Conservation (phyloP, 352 stramenopile species). For the Poterioochromonas sp. region DNA sequence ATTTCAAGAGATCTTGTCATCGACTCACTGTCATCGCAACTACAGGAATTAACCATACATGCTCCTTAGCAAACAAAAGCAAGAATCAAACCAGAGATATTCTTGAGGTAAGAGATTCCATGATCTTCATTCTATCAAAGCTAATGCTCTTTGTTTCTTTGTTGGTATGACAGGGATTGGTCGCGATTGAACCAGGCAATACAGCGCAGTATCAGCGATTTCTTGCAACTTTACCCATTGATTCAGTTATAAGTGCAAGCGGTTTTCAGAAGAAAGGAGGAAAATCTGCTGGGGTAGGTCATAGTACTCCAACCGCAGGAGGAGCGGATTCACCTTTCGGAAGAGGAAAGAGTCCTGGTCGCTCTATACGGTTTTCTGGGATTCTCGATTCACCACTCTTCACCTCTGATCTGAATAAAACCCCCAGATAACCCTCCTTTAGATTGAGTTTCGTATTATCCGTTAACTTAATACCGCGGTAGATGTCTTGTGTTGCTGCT, state of each 20-base stretch:
- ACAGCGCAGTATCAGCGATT: neutral
- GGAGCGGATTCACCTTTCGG: too few species aligned
- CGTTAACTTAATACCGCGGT: too few species aligned
- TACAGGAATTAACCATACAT: neutral
- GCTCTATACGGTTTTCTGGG: neutral
- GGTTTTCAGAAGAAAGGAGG: too few species aligned
- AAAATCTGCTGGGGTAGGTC: too few species aligned
- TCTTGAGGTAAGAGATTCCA: slow-evolving; percentile 8
- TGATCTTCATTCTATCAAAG: neutral
- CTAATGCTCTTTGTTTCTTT: neutral
- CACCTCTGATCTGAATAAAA: neutral
- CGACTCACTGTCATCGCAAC: neutral
- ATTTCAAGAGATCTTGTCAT: neutral
- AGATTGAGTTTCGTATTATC: too few species aligned
- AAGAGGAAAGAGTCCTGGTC: too few species aligned
- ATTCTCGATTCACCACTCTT: neutral
- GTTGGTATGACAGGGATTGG: neutral
- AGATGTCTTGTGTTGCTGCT: too few species aligned
- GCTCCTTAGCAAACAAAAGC: neutral
- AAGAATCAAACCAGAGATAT: neutral
- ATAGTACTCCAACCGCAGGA: too few species aligned
- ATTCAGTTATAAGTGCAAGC: neutral
- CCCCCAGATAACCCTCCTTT: too few species aligned
- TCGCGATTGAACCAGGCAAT: neutral
- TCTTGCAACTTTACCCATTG: neutral